Conservation (phyloP, 177 flowering plant species). For the Vitis hybrid region DNA sequence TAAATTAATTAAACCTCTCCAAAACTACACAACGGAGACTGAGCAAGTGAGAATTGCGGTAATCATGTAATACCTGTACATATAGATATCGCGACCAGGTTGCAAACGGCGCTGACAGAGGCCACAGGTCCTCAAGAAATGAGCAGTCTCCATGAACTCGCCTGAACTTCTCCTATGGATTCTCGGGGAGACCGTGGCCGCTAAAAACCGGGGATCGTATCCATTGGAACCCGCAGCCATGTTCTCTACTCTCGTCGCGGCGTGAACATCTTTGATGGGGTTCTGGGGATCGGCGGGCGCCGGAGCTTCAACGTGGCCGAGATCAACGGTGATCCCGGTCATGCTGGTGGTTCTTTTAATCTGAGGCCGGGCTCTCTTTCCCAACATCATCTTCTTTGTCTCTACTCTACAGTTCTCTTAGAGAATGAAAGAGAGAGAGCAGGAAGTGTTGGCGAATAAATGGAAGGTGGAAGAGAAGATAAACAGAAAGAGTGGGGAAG, state of each 20-base stretch:
- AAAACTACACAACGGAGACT: neutral
- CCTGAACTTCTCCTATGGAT: conserved; percentile 14
- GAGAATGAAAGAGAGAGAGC: conserved; percentile 10
- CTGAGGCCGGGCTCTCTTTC: conserved; percentile 49
- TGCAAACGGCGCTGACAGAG: conserved; percentile 48
- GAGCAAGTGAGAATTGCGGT: neutral
- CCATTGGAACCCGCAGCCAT: neutral
- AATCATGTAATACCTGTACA: conserved; percentile 44
- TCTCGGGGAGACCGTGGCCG: conserved; percentile 31
- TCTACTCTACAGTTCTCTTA: neutral
- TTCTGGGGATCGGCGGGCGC: conserved; percentile 14
- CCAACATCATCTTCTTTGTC: conserved; percentile 36
- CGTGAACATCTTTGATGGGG: neutral
- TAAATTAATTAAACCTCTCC: neutral
- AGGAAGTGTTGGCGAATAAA: neutral
- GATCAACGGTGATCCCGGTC: conserved; percentile 48
- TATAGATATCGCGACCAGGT: conserved; percentile 53
- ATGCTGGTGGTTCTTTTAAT: conserved; percentile 54
- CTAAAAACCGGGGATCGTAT: neutral
- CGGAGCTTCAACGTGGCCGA: conserved; percentile 9
- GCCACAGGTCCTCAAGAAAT: conserved; percentile 41
- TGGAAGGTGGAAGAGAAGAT: conserved; percentile 18
- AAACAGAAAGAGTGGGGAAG: conserved; percentile 16
- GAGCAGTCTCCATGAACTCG: conserved; percentile 24
- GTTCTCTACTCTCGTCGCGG: too few relatives aligned